Evolutionary conservation across 1,139 yeast species (phyloP).

Genomic region (Magnusiomyces sp.): DNA sequence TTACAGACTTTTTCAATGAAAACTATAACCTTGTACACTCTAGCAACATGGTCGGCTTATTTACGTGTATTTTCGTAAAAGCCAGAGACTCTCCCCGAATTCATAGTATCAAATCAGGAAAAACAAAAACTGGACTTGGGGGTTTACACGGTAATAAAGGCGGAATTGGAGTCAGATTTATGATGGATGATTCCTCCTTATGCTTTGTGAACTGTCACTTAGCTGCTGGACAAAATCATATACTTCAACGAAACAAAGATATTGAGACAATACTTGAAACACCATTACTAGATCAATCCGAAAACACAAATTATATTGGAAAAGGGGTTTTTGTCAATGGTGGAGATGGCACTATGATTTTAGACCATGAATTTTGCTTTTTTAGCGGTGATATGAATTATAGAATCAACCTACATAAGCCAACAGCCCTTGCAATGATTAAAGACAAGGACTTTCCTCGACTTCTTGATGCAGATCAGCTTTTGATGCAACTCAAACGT

Average conservation of each 20-base stretch:
- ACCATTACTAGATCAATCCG: conserved; percentile 43
- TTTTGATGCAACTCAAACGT: conserved; percentile 58
- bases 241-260: conserved; percentile 79
- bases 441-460: conserved; percentile 43
- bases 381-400: conserved; percentile 94
- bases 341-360: conserved; percentile 41
- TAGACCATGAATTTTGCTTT: conserved; percentile 77
- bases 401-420: conserved; percentile 62
- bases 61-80: conserved; percentile 58
- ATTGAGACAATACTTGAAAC: conserved; percentile 59
- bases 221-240: conserved; percentile 80
- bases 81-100: conserved; percentile 42
- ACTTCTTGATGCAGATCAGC: conserved; percentile 67
- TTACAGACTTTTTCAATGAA: conserved; percentile 16
- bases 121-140: conserved; percentile 88
- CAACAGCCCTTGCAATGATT: conserved; percentile 53
- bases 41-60: conserved; percentile 82
- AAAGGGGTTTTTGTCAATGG: conserved; percentile 39
- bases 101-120: conserved; percentile 62
- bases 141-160: conserved; percentile 97
- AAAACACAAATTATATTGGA: conserved; percentile 33
- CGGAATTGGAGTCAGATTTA: conserved; percentile 77
- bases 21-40: conserved; percentile 66
- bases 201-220: conserved; percentile 82
- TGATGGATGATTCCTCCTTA: conserved; percentile 62